Conservation (phyloP, 306 rosid species). For the Lathyrus tuberosus region DNA sequence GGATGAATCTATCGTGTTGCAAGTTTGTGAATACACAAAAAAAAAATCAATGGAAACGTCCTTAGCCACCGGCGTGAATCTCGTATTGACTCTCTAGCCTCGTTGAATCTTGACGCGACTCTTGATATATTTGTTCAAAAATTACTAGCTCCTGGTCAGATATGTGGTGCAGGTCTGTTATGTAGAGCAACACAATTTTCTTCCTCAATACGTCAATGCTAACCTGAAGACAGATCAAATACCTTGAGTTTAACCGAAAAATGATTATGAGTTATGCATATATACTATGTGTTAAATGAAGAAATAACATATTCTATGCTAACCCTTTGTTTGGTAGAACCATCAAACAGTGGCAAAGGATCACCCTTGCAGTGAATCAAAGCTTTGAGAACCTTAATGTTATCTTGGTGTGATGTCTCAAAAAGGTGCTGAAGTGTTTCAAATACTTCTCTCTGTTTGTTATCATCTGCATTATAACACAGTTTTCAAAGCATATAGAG, state of each 20-base stretch:
- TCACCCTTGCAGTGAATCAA: slow-evolving; percentile 51
- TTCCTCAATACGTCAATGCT: slow-evolving; percentile 49
- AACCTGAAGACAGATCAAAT: slow-evolving; percentile 41
- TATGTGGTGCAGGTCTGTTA: slow-evolving; percentile 52
- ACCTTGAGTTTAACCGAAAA: neutral
- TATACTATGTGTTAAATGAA: slow-evolving; percentile 3
- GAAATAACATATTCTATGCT: slow-evolving; percentile 20
- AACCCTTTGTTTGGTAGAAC: slow-evolving; percentile 61
- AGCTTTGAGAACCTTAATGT: slow-evolving; percentile 54
- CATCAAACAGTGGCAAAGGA: slow-evolving; percentile 51
- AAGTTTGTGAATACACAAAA: too few species aligned
- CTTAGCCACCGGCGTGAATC: too few species aligned
- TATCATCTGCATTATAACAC: slow-evolving; percentile 48
- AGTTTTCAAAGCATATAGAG: neutral
- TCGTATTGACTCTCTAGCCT: slow-evolving; percentile 54
- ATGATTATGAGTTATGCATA: neutral
- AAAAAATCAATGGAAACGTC: too few species aligned
- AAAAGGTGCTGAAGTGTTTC: slow-evolving; percentile 40
- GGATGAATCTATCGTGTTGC: too few species aligned
- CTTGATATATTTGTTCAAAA: slow-evolving; percentile 52
- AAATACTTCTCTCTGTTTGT: slow-evolving; percentile 53
- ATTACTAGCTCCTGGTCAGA: slow-evolving; percentile 40
- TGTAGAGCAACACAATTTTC: slow-evolving; percentile 58
- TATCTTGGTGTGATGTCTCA: slow-evolving; percentile 51
- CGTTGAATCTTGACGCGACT: slow-evolving; percentile 36